These are phyloP conservation scores for Pichia sp. DNA, from an alignment of 1,139 yeast species.

Conservation along the genomic window DNA sequence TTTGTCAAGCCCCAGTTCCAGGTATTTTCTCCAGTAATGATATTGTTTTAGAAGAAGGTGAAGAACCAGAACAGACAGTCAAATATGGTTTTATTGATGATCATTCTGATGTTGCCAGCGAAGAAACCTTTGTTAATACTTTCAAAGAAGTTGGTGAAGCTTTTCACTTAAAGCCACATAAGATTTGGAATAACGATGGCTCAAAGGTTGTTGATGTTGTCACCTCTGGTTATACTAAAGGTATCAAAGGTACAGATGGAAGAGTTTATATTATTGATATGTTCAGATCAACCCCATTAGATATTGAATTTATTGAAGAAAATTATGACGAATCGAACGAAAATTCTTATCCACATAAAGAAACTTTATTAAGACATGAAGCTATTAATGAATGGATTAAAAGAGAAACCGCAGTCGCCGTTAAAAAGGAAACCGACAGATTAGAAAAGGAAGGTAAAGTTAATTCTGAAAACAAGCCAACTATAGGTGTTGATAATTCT, in stretches of 20 bases:
- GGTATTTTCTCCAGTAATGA: constrained; percentile 61
- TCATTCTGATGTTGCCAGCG: constrained; percentile 38
- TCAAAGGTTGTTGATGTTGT: constrained; percentile 43
- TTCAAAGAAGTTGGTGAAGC: constrained; percentile 62
- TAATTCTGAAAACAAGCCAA: constrained; percentile 34
- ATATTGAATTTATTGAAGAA: constrained; percentile 63
- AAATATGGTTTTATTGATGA: constrained; percentile 69
- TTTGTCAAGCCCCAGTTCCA: constrained; percentile 97
- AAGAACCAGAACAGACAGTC: constrained; percentile 40
- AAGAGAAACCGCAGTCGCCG: constrained; percentile 51
- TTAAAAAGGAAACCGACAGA: constrained; percentile 44
- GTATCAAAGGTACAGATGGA: constrained; percentile 79
- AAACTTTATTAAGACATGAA: constrained; percentile 75
- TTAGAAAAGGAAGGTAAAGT: constrained; percentile 32
- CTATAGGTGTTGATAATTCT: constrained; percentile 51
- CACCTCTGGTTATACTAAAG: constrained; percentile 77
- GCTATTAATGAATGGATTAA: constrained; percentile 91
- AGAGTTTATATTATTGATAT: constrained; percentile 80
- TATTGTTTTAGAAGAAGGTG: constrained; percentile 25
- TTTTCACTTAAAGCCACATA: constrained; percentile 72
- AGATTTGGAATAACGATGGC: constrained; percentile 40
- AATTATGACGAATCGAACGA: constrained; percentile 37
- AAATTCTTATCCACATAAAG: constrained; percentile 71
- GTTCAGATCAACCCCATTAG: constrained; percentile 79
- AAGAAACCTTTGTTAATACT: constrained; percentile 43